Percentiles rank a stretch among this genome's conserved stretches.
These are phyloP conservation scores for Scheffersomyces lignosus DNA, from an alignment of 805 yeast genomes.

Conservation along the genomic window DNA sequence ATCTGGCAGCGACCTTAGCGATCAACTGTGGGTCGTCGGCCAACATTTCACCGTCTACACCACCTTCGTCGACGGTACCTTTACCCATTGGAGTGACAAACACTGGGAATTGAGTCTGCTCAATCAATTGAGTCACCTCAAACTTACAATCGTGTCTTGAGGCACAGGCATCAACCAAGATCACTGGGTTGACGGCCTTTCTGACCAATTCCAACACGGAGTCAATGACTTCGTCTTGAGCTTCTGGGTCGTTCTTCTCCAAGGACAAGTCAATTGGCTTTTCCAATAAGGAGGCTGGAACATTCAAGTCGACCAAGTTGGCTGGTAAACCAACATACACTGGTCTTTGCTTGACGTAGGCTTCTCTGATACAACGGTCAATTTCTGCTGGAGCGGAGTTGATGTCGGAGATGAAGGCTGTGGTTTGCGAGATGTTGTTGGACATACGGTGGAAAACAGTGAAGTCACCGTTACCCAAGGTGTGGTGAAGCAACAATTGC, in stretches of 20 bases:
- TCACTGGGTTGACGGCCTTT: conserved; percentile 65
- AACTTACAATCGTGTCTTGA: conserved; percentile 67
- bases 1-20: conserved; percentile 20
- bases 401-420: conserved; percentile 63
- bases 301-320: conserved; percentile 67
- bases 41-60: conserved; percentile 27
- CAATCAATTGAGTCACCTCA: conserved; percentile 64
- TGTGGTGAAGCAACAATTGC: conserved; percentile 76
- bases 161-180: conserved; percentile 87
- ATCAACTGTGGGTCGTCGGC: conserved; percentile 26
- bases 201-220: conserved; percentile 50
- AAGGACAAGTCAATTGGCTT: conserved; percentile 64
- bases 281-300: conserved; percentile 56
- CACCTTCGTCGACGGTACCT: conserved; percentile 68
- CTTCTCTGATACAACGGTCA: conserved; percentile 72
- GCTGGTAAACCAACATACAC: conserved; percentile 83
- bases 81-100: conserved; percentile 92
- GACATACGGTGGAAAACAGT: conserved; percentile 80
- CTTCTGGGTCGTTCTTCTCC: conserved; percentile 42
- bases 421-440: conserved; percentile 64
- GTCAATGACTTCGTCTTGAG: conserved; percentile 38
- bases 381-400: conserved; percentile 66
- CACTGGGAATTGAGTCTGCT: conserved; percentile 73
- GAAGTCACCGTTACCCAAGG: conserved; percentile 82
- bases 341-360: conserved; percentile 73